Evolutionary conservation across 2,329 filamentous ascomycete genomes (phyloP).

Genomic region (Fusarium sp.): DNA sequence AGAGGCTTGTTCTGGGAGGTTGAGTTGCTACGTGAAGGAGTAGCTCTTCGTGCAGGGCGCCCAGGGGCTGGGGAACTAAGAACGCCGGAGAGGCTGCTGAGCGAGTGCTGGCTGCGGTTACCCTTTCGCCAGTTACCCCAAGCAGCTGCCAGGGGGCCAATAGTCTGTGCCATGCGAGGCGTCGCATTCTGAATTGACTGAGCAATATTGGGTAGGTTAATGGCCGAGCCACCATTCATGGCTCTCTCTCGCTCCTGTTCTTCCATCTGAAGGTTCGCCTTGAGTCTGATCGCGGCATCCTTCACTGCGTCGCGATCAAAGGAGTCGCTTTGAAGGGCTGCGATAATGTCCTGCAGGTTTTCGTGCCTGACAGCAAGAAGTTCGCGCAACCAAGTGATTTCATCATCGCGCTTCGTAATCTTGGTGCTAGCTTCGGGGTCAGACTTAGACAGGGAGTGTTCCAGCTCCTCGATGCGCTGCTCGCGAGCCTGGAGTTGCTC

Average conservation of each 20-base stretch:
- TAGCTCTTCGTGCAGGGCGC: constrained; percentile 57
- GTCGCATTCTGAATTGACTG: constrained; percentile 82
- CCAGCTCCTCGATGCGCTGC: constrained; percentile 86
- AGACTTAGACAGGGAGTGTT: constrained; percentile 74
- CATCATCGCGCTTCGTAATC: constrained; percentile 90
- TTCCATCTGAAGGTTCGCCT: constrained; percentile 97
- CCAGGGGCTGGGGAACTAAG: constrained; percentile 58
- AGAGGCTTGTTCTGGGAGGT: constrained; percentile 71
- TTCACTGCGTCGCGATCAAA: constrained; percentile 85
- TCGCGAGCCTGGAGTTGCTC: constrained; percentile 97
- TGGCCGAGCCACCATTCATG: constrained; percentile 74
- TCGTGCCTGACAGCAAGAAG: constrained; percentile 90
- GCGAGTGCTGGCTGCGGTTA: constrained; percentile 65
- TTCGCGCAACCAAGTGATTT: constrained; percentile 95
- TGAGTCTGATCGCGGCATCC: constrained; percentile 91
- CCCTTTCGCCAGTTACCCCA: constrained; percentile 93
- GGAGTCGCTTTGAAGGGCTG: constrained; percentile 76
- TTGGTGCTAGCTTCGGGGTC: constrained; percentile 84
- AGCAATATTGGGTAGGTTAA: constrained; percentile 80
- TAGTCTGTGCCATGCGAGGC: constrained; percentile 85
- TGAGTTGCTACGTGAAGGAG: constrained; percentile 70
- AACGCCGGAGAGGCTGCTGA: constrained; percentile 62
- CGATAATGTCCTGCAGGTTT: constrained; percentile 92
- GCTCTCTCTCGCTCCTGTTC: constrained; percentile 93
- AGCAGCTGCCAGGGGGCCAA: constrained; percentile 85